Evolutionary conservation across 345 rosid genomes (phyloP), one percentile per base, ranked within the genome.

Genomic region (Syzygium grande): DNA sequence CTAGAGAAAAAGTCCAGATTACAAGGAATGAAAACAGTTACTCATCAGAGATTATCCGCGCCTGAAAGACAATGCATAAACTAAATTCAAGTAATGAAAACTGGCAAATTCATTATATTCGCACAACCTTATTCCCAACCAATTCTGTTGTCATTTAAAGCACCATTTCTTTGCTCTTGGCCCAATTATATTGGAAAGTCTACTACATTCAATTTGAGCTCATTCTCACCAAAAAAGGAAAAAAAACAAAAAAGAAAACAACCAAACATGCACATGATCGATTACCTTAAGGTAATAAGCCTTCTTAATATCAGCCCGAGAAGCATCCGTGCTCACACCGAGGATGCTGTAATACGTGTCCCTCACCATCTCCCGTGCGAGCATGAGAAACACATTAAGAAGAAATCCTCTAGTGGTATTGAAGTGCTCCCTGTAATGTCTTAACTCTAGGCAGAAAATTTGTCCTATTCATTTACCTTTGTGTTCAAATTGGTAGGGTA

Each of bases 241-340:
- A 41, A 19, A 65, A 65, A 30, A 41, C 4, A 4, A 41, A 41
- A 41, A 41, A 41, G 43, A 41, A 41, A 30, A 63, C 78, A 30
- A 65, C 3, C 11, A 2, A 73, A 34, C 46, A 34, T 25, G 6
- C 27, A 25, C 21, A 61, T 30, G 46, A 46, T 52, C 86, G 2
- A 88, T 87, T 90, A 96, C 99, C 93, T 98, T 94, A 51, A 95
- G 86, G 87, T 98, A 96, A 90, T 96, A 98, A 90, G 98, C 99
- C 90, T 96, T 98, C 92, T 96, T 98, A 87, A 96, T 98, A 61
- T 96, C 98, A 65, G 96, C 94, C 25, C 93, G 52, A 8, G 99
- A 92, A 0, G 98, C 98, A 84, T 94, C 97, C 87, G 89, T 93
- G 53, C 85, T 89, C 87, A 96, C 95, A 73, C 97, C 99, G 93